Conservation (phyloP, 2,329 filamentous ascomycete genomes). For the Penicillium sumatraense region DNA sequence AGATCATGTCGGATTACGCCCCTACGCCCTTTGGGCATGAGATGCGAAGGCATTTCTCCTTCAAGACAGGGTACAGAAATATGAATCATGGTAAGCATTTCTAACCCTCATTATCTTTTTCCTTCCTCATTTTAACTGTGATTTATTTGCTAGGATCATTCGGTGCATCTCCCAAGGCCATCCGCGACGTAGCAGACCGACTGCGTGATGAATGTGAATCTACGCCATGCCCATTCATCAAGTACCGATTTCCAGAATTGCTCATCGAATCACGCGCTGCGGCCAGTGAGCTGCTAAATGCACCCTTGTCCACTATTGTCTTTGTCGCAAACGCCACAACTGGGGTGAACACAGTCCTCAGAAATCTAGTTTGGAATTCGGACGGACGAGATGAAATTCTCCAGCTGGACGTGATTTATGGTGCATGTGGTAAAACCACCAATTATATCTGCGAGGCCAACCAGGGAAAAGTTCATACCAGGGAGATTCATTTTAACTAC, state of each 20-base stretch:
- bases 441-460: constrained; percentile 68
- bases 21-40: constrained; percentile 50
- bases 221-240: constrained; percentile 72
- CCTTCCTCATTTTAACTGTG: background rate
- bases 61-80: constrained; percentile 67
- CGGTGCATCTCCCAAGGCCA: constrained; percentile 51
- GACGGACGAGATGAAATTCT: constrained; percentile 65
- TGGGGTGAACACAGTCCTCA: constrained; percentile 69
- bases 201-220: constrained; percentile 56
- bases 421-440: constrained; percentile 72
- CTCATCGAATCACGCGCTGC: constrained; percentile 68
- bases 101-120: background rate
- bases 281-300: constrained; percentile 68
- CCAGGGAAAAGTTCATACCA: constrained; percentile 46
- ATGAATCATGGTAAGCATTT: constrained; percentile 69
- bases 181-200: constrained; percentile 60
- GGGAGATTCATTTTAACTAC: constrained; percentile 61
- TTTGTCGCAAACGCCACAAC: constrained; percentile 78
- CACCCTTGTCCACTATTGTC: constrained; percentile 66
- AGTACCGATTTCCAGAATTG: constrained; percentile 65
- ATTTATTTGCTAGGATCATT: constrained; percentile 52
- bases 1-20: constrained; percentile 7
- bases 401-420: constrained; percentile 73
- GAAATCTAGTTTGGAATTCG: constrained; percentile 66
- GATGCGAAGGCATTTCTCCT: constrained; percentile 65